Base-by-base conservation (phyloP, 2,329 filamentous ascomycete species). In the Monosporascus sp. region DNA sequence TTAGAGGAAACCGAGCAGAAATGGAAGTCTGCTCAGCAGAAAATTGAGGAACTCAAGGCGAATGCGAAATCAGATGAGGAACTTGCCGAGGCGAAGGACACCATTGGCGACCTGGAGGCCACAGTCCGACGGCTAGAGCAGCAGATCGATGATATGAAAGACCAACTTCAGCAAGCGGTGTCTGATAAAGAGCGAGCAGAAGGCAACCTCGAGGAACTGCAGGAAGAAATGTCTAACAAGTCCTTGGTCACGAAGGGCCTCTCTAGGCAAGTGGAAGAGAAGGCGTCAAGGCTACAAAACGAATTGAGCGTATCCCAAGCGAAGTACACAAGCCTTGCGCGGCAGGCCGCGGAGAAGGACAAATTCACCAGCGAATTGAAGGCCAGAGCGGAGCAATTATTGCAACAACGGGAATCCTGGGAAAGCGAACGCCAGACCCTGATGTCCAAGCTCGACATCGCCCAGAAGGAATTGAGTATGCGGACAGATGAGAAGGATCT, bases 211-310 rank as follows among this genome's bases (percentile, higher is more conserved):
- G 78, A 84, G 60, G 83, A 86, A 62, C 75, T 91, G 24, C 86
- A 89, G 56, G 86, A 89, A 51, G 88, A 91, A 62, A 83, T 91
- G 79, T 80, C 86, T 22, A 86, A 92, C 70, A 91, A 90, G 61
- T 92, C 88, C 0, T 79, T 90, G 38, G 83, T 83, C 50, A 88
- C 86, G 14, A 90, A 88, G 65, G 87, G 86, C 2, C 75, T 90
- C 8, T 88, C 83, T 50, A 81, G 87, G 34, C 88, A 92, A 68
- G 78, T 90, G 18, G 87, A 92, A 62, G 86, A 89, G 59, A 89
- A 84, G 67, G 73, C 83, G 8, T 72, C 75, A 49, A 82, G 83
- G 34, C 72, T 92, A 9, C 86, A 91, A 60, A 74, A 80, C 46
- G 86, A 91, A 53, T 71, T 90, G 6, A 80, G 82, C 52, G 72